These are phyloP conservation scores for Fraxinus ornus DNA, from an alignment of 305 asterid genomes.

Conservation along the genomic window DNA sequence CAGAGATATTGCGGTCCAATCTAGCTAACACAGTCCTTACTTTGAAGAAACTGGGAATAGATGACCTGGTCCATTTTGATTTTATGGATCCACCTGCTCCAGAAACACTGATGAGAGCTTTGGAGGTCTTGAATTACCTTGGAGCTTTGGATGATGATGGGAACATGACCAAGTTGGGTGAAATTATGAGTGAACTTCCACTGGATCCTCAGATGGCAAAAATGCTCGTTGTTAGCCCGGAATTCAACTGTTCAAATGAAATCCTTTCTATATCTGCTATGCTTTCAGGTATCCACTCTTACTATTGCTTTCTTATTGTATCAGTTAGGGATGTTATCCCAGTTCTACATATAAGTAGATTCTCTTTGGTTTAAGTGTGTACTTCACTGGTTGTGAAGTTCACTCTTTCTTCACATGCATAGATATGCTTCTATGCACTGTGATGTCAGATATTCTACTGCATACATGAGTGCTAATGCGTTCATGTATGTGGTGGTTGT, in stretches of 20 bases:
- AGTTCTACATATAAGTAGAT: conserved; percentile 32
- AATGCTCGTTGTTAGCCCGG: conserved; percentile 93
- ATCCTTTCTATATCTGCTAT: conserved; percentile 93
- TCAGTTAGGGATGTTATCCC: conserved; percentile 28
- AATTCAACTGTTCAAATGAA: conserved; percentile 90
- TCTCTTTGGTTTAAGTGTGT: conserved; percentile 32
- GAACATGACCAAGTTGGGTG: conserved; percentile 84
- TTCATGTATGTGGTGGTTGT: conserved; percentile 52
- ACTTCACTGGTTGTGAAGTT: conserved; percentile 43
- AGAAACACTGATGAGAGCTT: conserved; percentile 90
- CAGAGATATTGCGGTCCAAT: conserved; percentile 87
- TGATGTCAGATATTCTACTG: conserved; percentile 37
- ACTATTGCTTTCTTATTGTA: conserved; percentile 11
- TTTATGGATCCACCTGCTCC: conserved; percentile 99
- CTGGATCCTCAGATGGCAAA: conserved; percentile 96
- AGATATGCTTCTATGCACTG: conserved; percentile 41
- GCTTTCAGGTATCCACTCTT: conserved; percentile 76
- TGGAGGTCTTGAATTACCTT: conserved; percentile 88
- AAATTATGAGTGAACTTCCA: conserved; percentile 93
- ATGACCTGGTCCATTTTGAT: conserved; percentile 91
- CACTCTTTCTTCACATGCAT: conserved; percentile 38
- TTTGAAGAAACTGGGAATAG: conserved; percentile 85
- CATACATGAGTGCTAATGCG: conserved; percentile 40
- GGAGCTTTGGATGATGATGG: conserved; percentile 98
- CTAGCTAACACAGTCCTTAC: conserved; percentile 90